These are phyloP conservation scores for Arachnopeziza araneosa DNA, from an alignment of 2,329 filamentous ascomycete genomes.

Conservation along the genomic window DNA sequence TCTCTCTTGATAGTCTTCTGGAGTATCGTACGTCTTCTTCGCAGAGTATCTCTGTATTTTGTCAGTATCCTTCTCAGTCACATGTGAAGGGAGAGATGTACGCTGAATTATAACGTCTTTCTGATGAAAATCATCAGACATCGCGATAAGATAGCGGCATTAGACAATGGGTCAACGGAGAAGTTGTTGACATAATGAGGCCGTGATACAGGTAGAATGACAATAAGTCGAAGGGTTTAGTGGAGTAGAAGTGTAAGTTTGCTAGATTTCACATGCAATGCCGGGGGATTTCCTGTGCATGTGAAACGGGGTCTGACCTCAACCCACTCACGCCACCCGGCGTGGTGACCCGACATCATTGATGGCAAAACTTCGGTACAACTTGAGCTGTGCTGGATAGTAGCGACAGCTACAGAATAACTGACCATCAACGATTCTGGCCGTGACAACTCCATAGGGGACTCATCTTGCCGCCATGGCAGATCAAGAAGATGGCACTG, in stretches of 20 bases:
- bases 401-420: background rate
- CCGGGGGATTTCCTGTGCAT: background rate
- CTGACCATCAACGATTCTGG: background rate
- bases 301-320: background rate
- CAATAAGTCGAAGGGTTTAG: background rate
- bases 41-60: constrained; percentile 25
- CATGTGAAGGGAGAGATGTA: constrained; percentile 24
- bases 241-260: background rate
- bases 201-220: background rate
- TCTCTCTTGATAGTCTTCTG: background rate
- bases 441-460: background rate
- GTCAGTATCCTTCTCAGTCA: constrained; percentile 20
- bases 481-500: constrained; percentile 24
- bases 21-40: constrained; percentile 31
- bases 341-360: background rate
- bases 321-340: no score
- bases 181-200: background rate
- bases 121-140: constrained; percentile 28
- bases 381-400: background rate
- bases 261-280: background rate
- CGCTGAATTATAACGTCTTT: constrained; percentile 27
- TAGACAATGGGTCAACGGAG: constrained; percentile 12
- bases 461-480: constrained; percentile 18
- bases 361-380: background rate
- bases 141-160: constrained; percentile 23